Base-by-base conservation (phyloP, 2,329 filamentous ascomycete genomes). In the Corinectria fuckeliana region DNA sequence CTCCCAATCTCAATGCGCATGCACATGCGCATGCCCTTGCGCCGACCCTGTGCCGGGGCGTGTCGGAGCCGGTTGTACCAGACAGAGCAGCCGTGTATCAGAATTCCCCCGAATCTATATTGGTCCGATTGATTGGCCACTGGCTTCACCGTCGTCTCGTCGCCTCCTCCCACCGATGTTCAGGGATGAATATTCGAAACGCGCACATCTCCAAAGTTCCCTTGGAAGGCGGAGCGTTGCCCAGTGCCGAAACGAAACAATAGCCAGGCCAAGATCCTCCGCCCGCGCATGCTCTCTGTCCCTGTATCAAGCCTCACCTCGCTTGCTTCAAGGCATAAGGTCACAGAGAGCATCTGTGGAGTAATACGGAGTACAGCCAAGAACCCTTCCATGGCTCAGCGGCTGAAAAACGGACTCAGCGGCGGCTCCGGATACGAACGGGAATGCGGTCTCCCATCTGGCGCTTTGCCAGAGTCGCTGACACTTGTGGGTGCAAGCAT, bases 81-180 rank as follows among this genome's bases (percentile, higher is more conserved):
- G 58, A 66, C 56, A 68, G 61, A 60, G 64, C 61, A 58, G 58
- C 54, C 55, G 56, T 64, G 68, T 68, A 64, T 69, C 66, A 70
- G 57, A 64, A 55, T 54, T 26, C 28, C 49, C 32, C 44, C 53
- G 34, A 50, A 38, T 45, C 45, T 25, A 57, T 32, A 48, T 57
- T 58, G 56, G 45, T 57, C 57, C 28, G 52, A 38, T 34, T 56
- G 28, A 58, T 54, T 54, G 50, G 56, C 23, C 38, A 34, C 39
- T 25, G 18, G 16, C 26, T 20, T 32, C 44, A 9, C 44, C 28
- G 36, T 44, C 57, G 50, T 47, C 58, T 61, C 53, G 36, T 42
- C 51, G 45, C 34, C 50, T 50, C 49, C 48, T 56, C 50, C 45
- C 49, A 53, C 36, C 34, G 34, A 59, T 38, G 38, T 38, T 42